Evolutionary conservation across 208 protist species (phyloP).

Genomic region (Trichomonas vaginalis): DNA sequence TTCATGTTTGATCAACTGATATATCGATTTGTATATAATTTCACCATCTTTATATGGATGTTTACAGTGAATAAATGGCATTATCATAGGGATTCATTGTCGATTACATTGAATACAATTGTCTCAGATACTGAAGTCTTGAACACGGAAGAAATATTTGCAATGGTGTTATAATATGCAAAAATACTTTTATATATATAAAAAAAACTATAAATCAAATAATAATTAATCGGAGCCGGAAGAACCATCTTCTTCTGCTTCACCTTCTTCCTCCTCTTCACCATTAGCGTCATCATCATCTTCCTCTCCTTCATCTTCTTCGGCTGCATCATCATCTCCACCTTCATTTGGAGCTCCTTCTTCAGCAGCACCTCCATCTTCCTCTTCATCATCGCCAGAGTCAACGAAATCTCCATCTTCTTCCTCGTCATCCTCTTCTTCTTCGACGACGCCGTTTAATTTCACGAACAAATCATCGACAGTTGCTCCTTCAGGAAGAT

Average conservation of each 20-base stretch:
- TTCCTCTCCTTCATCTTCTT: background rate
- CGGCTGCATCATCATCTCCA: background rate
- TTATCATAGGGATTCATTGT: too few relatives aligned
- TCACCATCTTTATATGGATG: too few relatives aligned
- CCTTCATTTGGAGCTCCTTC: background rate
- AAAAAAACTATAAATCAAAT: too few relatives aligned
- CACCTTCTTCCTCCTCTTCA: background rate
- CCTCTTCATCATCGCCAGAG: background rate
- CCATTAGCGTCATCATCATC: background rate
- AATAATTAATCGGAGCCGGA: too few relatives aligned
- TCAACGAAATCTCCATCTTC: background rate
- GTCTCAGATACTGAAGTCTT: too few relatives aligned
- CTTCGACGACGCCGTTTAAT: background rate
- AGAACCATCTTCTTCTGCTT: background rate
- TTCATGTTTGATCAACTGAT: too few relatives aligned
- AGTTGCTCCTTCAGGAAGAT: background rate
- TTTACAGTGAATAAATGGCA: too few relatives aligned
- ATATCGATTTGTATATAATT: too few relatives aligned
- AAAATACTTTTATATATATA: too few relatives aligned
- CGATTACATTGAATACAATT: too few relatives aligned
- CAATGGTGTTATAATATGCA: too few relatives aligned
- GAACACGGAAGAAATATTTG: too few relatives aligned
- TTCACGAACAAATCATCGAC: background rate
- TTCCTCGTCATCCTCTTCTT: conserved; percentile 6
- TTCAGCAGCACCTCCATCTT: background rate